Evolutionary conservation across 768 basidiomycete genomes (phyloP), one percentile per base, ranked within the genome.

Genomic region (Lentinula sp.): DNA sequence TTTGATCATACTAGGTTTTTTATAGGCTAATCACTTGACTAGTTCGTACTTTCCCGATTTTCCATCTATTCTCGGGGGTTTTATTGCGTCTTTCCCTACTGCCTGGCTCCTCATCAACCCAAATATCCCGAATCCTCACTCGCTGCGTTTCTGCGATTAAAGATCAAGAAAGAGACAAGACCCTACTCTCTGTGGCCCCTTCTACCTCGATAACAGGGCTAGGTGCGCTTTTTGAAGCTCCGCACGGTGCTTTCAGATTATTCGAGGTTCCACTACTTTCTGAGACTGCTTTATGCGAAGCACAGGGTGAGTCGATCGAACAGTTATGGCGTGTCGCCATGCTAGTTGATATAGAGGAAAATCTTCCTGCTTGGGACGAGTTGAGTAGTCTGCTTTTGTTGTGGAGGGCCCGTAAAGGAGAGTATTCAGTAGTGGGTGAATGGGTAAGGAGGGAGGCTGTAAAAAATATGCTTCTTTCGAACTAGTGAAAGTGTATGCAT

Each of bases 321-420:
- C 67, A 67, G 20, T 77, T 92, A 10, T 87, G 86, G 86, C 73
- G 76, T 50, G 76, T 75, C 0, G 67, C 77, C 18, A 85, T 86
- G 84, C 63, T 66, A 13, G 20, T 56, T 18, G 1, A 59, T 73
- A 5, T 13, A 6, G 62, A 70, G 1, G 61, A 65, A n/a, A 73
- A 67, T 23, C 43, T 65, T 1, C 49, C 43, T 12, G 69, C 73
- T 13, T 88, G 87, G 87, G 79, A 78, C 60, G 69, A 70, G 16
- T 67, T 91, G 61, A 86, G 82, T 2, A 71, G 72, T 39, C 75
- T 86, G 61, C 53, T 89, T 63, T 67, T 91, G 41, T 57, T 85
- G 6, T 88, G 85, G 85, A 77, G 83, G 63, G 71, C 78, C 0
- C 61, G 82, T 9, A 73, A 70, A 2, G 82, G 82, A 3, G 73